phyloP scores from a whole-genome alignment of 2,329 filamentous ascomycete genomes.

The Aquanectria penicillioides region DNA sequence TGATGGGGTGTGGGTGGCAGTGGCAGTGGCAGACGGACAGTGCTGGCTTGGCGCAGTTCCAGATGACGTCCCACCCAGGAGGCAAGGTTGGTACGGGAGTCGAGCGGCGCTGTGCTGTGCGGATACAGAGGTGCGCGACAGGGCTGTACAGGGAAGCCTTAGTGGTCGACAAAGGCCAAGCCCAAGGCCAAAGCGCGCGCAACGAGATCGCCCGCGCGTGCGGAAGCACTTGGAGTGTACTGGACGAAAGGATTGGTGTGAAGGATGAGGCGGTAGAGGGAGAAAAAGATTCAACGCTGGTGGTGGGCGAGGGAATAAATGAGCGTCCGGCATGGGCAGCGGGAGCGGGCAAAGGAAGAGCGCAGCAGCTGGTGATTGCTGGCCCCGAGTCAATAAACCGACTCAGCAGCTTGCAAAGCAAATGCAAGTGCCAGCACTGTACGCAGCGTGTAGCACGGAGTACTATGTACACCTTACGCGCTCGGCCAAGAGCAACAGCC shows the following conservation, averaged over 20 bases:
- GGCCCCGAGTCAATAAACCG: constrained; percentile 13
- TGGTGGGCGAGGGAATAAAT: constrained; percentile 15
- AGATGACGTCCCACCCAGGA: constrained; percentile 43
- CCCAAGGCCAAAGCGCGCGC: background rate
- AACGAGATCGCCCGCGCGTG: constrained; percentile 10
- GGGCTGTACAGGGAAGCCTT: constrained; percentile 20
- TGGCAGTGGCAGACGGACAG: too few relatives aligned
- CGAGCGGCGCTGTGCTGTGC: constrained; percentile 16
- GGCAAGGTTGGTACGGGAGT: too few relatives aligned
- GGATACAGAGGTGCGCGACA: too few relatives aligned
- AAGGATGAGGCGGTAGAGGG: background rate
- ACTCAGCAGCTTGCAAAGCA: constrained; percentile 18
- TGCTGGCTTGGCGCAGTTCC: constrained; percentile 30
- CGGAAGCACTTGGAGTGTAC: background rate
- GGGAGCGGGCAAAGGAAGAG: background rate
- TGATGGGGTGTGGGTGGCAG: constrained; percentile 33
- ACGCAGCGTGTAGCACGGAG: constrained; percentile 17
- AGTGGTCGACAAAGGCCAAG: constrained; percentile 5
- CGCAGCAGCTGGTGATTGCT: background rate
- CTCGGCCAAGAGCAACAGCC: constrained; percentile 1
- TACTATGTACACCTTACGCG: too few relatives aligned
- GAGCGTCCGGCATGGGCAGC: too few relatives aligned
- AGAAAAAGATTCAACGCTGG: background rate
- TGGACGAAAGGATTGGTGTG: background rate
- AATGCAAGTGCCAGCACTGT: background rate